Base-by-base conservation (phyloP, 768 basidiomycete species). In the Lactifluus piperatus region DNA sequence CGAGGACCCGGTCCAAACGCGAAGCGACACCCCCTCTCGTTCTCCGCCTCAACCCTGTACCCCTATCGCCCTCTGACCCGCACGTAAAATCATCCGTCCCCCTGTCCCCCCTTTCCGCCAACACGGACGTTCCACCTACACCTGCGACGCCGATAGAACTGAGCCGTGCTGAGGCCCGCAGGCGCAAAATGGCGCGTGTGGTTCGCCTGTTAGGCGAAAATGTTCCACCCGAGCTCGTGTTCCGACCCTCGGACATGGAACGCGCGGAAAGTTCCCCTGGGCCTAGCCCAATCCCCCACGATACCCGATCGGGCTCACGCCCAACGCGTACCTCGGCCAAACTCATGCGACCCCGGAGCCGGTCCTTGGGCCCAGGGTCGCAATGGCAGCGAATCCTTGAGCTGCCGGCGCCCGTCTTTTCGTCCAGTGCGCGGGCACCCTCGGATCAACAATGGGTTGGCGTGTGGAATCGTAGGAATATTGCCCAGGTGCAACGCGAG, bases 81-180 rank as follows among this genome's bases (percentile, higher is more conserved):
- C 70, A 68, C 62, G 54, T 62, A n/a, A 62, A 51, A n/a, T n/a
- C n/a, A n/a, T 10, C 47, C 43, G 81, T 83, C 55, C 82, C 53
- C 32, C 39, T 44, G 39, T 41, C 60, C n/a, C 48, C 60, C 5
- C 32, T 41, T 5, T 36, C 57, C 44, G 4, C 51, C n/a, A 29
- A 37, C 3, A 5, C 27, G 32, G 53, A 52, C 5, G 11, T 34
- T 3, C 57, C 54, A 3, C 46, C 43, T 2, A 47, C 49, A 6
- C 62, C 63, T 0, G 27, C 29, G 36, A 60, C 62, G 14, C 62
- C 64, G 13, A 29, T 51, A 8, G 51, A 54, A 50, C 24, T n/a
- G 5, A 52, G 34, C 47, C 49, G 43, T 20, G 39, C 43, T 5
- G 62, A 63, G 24, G 16, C 24, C 13, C 64, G 64, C 20, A 58